A percentile compares a stretch with the other conserved stretches of the same genome.
Conservation (phyloP, 331 rosid genomes). For the Acacia concinna region DNA sequence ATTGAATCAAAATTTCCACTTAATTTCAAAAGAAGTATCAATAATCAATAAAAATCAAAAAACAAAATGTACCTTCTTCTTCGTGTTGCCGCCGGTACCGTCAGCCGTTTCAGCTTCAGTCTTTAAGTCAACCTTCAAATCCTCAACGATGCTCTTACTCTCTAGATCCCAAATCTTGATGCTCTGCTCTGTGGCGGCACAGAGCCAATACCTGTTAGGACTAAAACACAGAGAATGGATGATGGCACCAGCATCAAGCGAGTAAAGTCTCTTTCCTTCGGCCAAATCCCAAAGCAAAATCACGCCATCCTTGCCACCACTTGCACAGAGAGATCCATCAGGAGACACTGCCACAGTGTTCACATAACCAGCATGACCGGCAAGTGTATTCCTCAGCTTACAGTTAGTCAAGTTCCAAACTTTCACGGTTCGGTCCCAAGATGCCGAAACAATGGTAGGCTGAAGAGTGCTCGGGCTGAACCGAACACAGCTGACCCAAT, state of each 20-base stretch:
- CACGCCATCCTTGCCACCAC: constrained; percentile 93
- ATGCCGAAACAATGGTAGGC: constrained; percentile 93
- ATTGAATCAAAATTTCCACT: not conserved
- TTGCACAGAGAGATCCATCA: constrained; percentile 88
- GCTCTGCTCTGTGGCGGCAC: constrained; percentile 92
- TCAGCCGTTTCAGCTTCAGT: constrained; percentile 63
- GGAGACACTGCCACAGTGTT: constrained; percentile 97
- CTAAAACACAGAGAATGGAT: constrained; percentile 92
- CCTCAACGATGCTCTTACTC: constrained; percentile 93
- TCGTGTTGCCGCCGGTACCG: constrained; percentile 46
- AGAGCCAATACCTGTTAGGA: constrained; percentile 96
- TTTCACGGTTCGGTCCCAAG: constrained; percentile 84
- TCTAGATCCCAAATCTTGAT: constrained; percentile 99
- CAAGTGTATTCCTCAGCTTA: constrained; percentile 69
- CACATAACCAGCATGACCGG: constrained; percentile 80
- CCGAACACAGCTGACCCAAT: constrained; percentile 92
- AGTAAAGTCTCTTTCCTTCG: constrained; percentile 85
- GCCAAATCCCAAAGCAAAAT: constrained; percentile 94
- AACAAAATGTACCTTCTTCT: constrained; percentile 66
- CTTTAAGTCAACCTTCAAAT: constrained; percentile 84
- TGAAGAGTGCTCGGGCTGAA: constrained; percentile 74
- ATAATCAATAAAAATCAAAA: not conserved
- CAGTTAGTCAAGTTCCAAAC: constrained; percentile 92
- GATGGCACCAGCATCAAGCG: constrained; percentile 85
- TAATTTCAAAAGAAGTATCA: not conserved